Percentiles rank a stretch among this genome's conserved stretches.
Conservation (phyloP, 1,284 basidiomycete genomes). For the Naganishia cerealis region DNA sequence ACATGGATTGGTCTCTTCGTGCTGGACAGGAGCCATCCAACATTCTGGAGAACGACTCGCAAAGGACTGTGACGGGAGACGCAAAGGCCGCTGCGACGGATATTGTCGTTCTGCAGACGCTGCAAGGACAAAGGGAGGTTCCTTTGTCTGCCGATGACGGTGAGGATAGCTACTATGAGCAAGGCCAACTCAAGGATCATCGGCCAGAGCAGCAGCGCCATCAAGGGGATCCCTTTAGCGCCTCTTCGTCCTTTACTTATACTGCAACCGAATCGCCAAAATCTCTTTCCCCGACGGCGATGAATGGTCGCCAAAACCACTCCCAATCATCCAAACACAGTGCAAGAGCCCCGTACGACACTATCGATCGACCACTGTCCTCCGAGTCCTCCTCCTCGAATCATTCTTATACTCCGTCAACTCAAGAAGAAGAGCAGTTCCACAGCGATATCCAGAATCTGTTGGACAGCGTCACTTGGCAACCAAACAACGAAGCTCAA, state of each 20-base stretch:
- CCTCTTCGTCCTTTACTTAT: slow-evolving; percentile 28
- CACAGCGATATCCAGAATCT: slow-evolving; percentile 11
- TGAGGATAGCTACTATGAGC: background rate
- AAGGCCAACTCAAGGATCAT: slow-evolving; percentile 3
- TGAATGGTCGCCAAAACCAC: background rate
- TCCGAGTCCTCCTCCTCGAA: slow-evolving; percentile 3
- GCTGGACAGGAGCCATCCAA: background rate
- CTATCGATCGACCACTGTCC: slow-evolving; percentile 3
- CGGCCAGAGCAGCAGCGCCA: slow-evolving; percentile 9
- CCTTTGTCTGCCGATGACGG: slow-evolving; percentile 16
- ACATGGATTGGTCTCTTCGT: slow-evolving; percentile 9
- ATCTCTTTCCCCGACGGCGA: slow-evolving; percentile 3
- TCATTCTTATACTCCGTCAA: slow-evolving; percentile 5
- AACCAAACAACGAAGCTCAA: background rate
- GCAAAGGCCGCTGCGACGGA: slow-evolving; percentile 17
- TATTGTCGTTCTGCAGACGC: slow-evolving; percentile 21
- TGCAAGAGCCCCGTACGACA: background rate
- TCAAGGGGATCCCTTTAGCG: slow-evolving; percentile 26
- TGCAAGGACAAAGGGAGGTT: slow-evolving; percentile 25
- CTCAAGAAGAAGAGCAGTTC: slow-evolving; percentile 21
- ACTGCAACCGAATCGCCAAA: background rate
- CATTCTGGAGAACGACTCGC: slow-evolving; percentile 5
- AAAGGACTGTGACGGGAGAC: slow-evolving; percentile 22
- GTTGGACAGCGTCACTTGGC: slow-evolving; percentile 13
- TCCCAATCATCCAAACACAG: slow-evolving; percentile 8